Evolutionary conservation across 2,329 filamentous ascomycete genomes (phyloP), one percentile per base, ranked within the genome.

Genomic region (Mollisiaceae sp.): DNA sequence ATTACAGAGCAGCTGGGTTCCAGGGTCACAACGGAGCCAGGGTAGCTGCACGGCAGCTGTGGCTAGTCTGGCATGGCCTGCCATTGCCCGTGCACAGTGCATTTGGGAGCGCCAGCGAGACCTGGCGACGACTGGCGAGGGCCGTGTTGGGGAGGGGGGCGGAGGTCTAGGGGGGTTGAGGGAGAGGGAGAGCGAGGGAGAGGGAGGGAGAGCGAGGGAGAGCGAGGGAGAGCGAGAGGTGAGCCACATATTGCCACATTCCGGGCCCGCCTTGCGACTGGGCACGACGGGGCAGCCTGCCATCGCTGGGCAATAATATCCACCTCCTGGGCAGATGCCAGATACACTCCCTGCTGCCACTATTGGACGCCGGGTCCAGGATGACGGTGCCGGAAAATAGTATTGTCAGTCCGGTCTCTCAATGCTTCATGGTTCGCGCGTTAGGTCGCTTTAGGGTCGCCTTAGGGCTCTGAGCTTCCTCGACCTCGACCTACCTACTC

Each of bases 321-420:
- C n/a, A 56, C 27, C 27, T n/a, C n/a, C n/a, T n/a, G n/a, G n/a
- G n/a, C n/a, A n/a, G n/a, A n/a, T n/a, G n/a, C n/a, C 41, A 54
- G 39, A 56, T 58, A 22, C 45, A 11, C 45, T 50, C 8, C 20
- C 45, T 11, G 45, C 6, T 6, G 27, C 45, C 60, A 65, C 67
- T 70, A 69, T 69, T 66, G 65, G 54, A 63, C 24, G 35, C 68
- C 68, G 71, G 69, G 62, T 67, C 72, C 52, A 70, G 72, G 70
- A 67, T 71, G 56, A 35, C 38, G 59, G 65, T 58, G 57, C 66
- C 67, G 63, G 68, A 60, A 64, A 61, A 63, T 62, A 58, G 41
- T 39, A 22, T 27, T 20, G 6, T n/a, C 45, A n/a, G n/a, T n/a
- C n/a, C n/a, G n/a, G n/a, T n/a, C n/a, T n/a, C n/a, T 22, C 36